These are phyloP conservation scores for Boechera retrofracta DNA, from an alignment of 345 rosid genomes.

Conservation along the genomic window DNA sequence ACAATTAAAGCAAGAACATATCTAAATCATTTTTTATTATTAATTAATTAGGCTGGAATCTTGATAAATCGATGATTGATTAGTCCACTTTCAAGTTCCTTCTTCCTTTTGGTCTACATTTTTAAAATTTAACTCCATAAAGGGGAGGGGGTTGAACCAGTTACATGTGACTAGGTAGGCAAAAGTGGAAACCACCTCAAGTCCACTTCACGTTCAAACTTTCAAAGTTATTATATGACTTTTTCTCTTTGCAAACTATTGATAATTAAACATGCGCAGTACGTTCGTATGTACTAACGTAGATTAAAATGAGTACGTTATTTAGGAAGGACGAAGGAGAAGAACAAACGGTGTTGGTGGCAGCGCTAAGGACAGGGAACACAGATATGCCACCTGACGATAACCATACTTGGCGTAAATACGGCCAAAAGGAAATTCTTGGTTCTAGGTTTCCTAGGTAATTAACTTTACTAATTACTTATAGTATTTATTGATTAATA, in stretches of 20 bases:
- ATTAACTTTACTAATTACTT: background rate
- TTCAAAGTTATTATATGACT: slow-evolving; percentile 1
- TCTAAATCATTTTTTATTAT: background rate
- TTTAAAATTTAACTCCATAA: background rate
- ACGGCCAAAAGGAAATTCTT: slow-evolving; percentile 89
- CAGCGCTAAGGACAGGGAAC: slow-evolving; percentile 70
- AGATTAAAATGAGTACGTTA: background rate
- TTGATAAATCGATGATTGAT: background rate
- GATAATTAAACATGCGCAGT: background rate
- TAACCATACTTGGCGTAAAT: slow-evolving; percentile 82
- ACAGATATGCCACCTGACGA: slow-evolving; percentile 80
- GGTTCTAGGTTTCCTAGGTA: slow-evolving; percentile 81
- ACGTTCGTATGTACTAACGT: slow-evolving; percentile 10
- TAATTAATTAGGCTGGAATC: background rate
- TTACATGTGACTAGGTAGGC: slow-evolving; percentile 5
- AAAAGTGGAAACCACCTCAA: slow-evolving; percentile 9
- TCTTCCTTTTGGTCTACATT: background rate
- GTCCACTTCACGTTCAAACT: slow-evolving; percentile 1
- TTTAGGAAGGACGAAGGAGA: slow-evolving; percentile 52
- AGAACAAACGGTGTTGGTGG: slow-evolving; percentile 47
- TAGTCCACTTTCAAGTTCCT: background rate
- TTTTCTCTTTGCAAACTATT: background rate
- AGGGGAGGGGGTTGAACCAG: background rate
- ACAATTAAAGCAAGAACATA: background rate
- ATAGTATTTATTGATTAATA: background rate